phyloP scores from a whole-genome alignment of 1,284 basidiomycete genomes.

The Trichosporon inkin region DNA sequence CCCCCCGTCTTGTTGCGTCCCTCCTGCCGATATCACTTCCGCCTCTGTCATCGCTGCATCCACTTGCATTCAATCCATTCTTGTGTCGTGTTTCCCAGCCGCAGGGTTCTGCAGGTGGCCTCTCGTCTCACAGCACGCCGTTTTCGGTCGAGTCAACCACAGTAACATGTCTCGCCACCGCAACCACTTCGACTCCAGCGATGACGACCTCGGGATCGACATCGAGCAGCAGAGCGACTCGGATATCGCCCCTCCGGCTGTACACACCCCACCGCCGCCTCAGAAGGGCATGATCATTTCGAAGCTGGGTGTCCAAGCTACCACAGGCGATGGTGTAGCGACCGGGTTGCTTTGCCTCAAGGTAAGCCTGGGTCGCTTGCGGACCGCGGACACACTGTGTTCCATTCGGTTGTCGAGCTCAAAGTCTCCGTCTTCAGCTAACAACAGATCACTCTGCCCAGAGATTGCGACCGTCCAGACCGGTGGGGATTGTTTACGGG shows the following conservation, averaged over 20 bases:
- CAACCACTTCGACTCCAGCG: background rate
- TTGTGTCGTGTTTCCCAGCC: background rate
- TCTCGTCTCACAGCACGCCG: background rate
- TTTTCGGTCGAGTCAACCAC: background rate
- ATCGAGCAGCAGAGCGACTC: background rate
- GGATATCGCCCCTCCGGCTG: background rate
- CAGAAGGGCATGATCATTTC: slow-evolving; percentile 34
- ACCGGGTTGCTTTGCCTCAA: slow-evolving; percentile 38
- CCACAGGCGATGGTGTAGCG: slow-evolving; percentile 26
- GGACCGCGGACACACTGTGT: background rate
- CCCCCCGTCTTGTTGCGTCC: background rate
- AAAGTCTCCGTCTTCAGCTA: slow-evolving; percentile 1
- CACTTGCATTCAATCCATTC: background rate
- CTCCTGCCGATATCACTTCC: background rate
- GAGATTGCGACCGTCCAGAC: slow-evolving; percentile 24
- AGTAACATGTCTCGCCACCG: slow-evolving; percentile 9
- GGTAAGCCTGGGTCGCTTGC: slow-evolving; percentile 20
- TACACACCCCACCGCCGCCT: slow-evolving; percentile 9
- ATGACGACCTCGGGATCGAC: slow-evolving; percentile 5
- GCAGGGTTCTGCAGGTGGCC: background rate
- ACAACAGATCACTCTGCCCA: slow-evolving; percentile 33
- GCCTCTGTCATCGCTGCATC: background rate
- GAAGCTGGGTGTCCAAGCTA: slow-evolving; percentile 37
- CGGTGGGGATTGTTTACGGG: slow-evolving; percentile 34
- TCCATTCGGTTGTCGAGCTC: background rate